These are phyloP conservation scores for Aegilops longissima DNA, from an alignment of 176 grass and related monocot species.

Conservation along the genomic window DNA sequence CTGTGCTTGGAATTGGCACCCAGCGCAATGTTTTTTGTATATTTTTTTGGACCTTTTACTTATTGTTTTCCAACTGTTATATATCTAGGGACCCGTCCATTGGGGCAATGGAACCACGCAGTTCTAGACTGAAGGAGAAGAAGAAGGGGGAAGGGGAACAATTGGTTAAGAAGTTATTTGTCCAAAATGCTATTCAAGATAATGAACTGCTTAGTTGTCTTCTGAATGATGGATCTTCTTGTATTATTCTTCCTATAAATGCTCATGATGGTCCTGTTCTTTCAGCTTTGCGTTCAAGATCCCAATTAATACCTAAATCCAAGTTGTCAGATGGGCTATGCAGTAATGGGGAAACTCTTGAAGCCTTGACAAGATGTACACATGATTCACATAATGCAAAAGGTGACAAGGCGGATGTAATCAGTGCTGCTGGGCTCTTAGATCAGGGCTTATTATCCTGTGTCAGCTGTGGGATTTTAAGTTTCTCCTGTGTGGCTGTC, in stretches of 20 bases:
- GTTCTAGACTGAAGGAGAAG: constrained; percentile 92
- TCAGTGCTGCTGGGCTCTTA: constrained; percentile 47
- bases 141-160: constrained; percentile 86
- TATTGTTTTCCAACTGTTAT: constrained; percentile 20
- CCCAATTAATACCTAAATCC: constrained; percentile 41
- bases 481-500: constrained; percentile 96
- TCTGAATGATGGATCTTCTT: constrained; percentile 62
- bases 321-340: constrained; percentile 42
- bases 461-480: constrained; percentile 93
- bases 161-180: constrained; percentile 77
- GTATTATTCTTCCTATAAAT: constrained; percentile 72
- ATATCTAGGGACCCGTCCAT: constrained; percentile 55
- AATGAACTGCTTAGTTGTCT: constrained; percentile 68
- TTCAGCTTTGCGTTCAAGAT: constrained; percentile 50
- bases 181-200: constrained; percentile 81
- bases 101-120: constrained; percentile 67
- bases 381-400: constrained; percentile 44
- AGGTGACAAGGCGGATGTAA: constrained; percentile 37
- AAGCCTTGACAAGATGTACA: constrained; percentile 30
- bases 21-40: background rate
- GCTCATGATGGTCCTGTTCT: constrained; percentile 41
- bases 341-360: constrained; percentile 39
- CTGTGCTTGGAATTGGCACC: constrained; percentile 9
- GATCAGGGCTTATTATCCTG: constrained; percentile 92
- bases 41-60: constrained; percentile 16